Evolutionary conservation across 257 asterid species (phyloP).

Genomic region (Nicotiana attenuata): DNA sequence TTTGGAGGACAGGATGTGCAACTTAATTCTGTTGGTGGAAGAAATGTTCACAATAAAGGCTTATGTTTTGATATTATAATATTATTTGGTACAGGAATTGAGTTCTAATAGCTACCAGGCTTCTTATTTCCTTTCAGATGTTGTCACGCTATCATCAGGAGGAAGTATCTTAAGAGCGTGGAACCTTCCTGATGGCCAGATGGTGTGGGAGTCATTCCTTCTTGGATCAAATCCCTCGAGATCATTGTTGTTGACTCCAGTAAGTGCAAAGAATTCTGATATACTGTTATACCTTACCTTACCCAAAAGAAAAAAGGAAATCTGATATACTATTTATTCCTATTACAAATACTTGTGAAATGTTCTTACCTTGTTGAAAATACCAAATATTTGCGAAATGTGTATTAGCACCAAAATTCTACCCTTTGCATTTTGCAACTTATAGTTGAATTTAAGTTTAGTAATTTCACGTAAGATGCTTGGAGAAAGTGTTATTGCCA

Average conservation of each 20-base stretch:
- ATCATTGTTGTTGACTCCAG: conserved; percentile 65
- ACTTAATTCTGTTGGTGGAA: neutral
- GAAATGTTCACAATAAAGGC: neutral
- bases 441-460: neutral
- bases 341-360: conserved; percentile 2
- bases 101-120: neutral
- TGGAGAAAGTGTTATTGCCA: neutral
- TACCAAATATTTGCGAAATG: neutral
- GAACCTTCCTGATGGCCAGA: conserved; percentile 99
- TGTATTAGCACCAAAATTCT: neutral
- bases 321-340: neutral
- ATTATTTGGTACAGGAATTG: neutral
- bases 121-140: conserved; percentile 48
- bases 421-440: neutral
- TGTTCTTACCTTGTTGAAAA: neutral
- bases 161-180: conserved; percentile 93
- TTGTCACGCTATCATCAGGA: conserved; percentile 71
- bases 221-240: conserved; percentile 50
- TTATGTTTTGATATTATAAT: neutral
- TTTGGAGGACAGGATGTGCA: neutral
- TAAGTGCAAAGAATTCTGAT: conserved; percentile 32
- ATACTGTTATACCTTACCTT: neutral
- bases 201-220: conserved; percentile 95
- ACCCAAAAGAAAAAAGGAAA: neutral
- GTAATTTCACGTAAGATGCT: neutral